A percentile compares a stretch with the other conserved stretches of the same genome.
Conservation (phyloP, 352 stramenopile species). For the Globisporangium okanoganense region DNA sequence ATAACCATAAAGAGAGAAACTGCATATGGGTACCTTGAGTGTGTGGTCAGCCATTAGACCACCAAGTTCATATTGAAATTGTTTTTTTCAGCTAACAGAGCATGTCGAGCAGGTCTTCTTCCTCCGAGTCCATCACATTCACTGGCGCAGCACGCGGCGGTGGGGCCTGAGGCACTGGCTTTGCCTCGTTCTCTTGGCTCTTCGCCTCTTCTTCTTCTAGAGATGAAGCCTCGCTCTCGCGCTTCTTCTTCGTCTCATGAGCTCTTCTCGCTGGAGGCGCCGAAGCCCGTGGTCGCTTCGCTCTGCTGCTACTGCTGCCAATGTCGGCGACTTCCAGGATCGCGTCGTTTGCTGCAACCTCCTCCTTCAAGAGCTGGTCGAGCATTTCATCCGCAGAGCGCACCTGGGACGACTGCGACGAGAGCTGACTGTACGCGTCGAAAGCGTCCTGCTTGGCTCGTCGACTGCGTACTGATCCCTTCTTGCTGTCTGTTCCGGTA, state of each 20-base stretch:
- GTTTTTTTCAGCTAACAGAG: conserved; percentile 12
- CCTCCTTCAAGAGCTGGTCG: too few relatives aligned
- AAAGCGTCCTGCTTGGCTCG: conserved; percentile 18
- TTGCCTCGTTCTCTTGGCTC: background rate
- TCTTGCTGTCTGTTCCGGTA: conserved; percentile 3
- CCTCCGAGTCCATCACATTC: conserved; percentile 28
- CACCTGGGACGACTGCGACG: conserved; percentile 28
- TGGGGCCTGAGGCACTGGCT: background rate
- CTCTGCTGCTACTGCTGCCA: too few relatives aligned
- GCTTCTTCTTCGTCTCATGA: conserved; percentile 6
- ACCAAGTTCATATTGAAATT: too few relatives aligned
- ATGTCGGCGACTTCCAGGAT: too few relatives aligned
- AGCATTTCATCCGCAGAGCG: conserved; percentile 38
- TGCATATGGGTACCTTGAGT: background rate
- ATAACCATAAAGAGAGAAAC: background rate
- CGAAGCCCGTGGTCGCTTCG: background rate
- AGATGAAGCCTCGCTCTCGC: background rate
- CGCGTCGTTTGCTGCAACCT: too few relatives aligned
- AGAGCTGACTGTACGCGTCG: conserved; percentile 36
- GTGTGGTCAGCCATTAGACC: background rate
- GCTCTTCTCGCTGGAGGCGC: background rate
- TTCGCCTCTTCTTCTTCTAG: background rate
- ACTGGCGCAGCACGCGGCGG: background rate
- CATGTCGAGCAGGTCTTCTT: conserved; percentile 62
- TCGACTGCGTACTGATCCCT: conserved; percentile 1